Evolutionary conservation across 2,329 filamentous ascomycete genomes (phyloP), one percentile per base, ranked within the genome.

Genomic region (Pseudogymnoascus sp.): DNA sequence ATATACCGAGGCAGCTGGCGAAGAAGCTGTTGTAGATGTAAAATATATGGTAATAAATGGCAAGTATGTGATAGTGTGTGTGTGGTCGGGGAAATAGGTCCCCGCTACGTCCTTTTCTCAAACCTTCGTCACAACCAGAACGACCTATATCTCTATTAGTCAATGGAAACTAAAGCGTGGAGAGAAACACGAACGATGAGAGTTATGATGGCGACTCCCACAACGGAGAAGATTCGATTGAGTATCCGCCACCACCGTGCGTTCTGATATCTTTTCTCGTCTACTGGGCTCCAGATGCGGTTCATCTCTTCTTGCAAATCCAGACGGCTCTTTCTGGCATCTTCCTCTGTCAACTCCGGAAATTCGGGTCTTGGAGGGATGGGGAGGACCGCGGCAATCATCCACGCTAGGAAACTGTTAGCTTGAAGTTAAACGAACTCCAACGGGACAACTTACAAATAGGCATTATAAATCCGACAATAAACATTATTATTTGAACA

Each of bases 391-490:
- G 90, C 84, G 1, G 88, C 91, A 66, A 91, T 79, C 77, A 93
- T 89, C 91, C 91, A 96, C 63, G 88, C 88, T 88, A 68, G 59
- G 62, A 50, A 65, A 62, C 9, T 19, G 63, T 56, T 71, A 63
- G 71, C 65, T 61, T 68, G 33, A 65, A 64, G 61, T 61, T 60
- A 50, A 17, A 38, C 15, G 33, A 21, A 33, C 10, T 19, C 50
- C 23, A 59, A 56, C 46, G 38, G 7, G 60, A 38, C 4, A 35
- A 75, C 84, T 75, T 77, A 88, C 86, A 80, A 65, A 91, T 81
- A 5, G 90, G 91, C 70, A 91, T 85, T 56, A 93, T 77, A 71
- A 96, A 96, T 23, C 91, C 91, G 56, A 88, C 44, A 63, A 87
- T 84, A 75, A 96, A 96, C 59, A 90, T 78, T 61, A 88, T 78